phyloP scores from a whole-genome alignment of 2,329 filamentous ascomycete genomes.

The Hysterium pulicare region DNA sequence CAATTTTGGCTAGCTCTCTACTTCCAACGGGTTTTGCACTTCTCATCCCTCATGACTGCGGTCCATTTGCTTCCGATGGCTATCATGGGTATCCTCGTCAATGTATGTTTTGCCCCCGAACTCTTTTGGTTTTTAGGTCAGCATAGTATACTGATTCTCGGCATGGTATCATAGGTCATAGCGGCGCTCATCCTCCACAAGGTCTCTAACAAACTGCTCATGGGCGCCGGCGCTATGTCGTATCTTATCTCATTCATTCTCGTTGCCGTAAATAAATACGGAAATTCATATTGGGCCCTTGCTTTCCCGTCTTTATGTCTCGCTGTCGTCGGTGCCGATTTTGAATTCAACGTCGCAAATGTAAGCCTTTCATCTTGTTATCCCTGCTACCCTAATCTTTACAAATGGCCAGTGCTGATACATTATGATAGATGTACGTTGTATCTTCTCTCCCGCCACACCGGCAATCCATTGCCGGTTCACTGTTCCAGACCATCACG shows the following conservation, averaged over 20 bases:
- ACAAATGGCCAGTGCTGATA: too few relatives aligned
- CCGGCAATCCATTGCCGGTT: slow-evolving; percentile 65
- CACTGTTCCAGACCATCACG: slow-evolving; percentile 65
- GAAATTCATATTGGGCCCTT: slow-evolving; percentile 62
- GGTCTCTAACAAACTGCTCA: slow-evolving; percentile 62
- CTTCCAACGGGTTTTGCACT: slow-evolving; percentile 56
- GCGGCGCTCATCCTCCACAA: slow-evolving; percentile 60
- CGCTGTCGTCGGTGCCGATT: slow-evolving; percentile 63
- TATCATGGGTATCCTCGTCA: slow-evolving; percentile 60
- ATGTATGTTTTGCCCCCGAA: slow-evolving; percentile 28
- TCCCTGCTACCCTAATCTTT: not conserved
- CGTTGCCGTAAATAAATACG: slow-evolving; percentile 54
- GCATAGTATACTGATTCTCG: not conserved
- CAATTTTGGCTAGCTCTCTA: slow-evolving; percentile 64
- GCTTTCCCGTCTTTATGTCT: slow-evolving; percentile 61
- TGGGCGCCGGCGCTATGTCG: slow-evolving; percentile 49
- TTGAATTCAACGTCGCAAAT: slow-evolving; percentile 69
- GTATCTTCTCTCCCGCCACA: slow-evolving; percentile 60
- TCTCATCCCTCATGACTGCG: slow-evolving; percentile 57
- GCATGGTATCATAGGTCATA: slow-evolving; percentile 47
- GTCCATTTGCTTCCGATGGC: slow-evolving; percentile 65
- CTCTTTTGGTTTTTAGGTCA: not conserved
- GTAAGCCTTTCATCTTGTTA: slow-evolving; percentile 36
- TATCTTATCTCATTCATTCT: slow-evolving; percentile 51
- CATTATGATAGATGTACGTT: slow-evolving; percentile 60